phyloP scores from a whole-genome alignment of 345 rosid genomes.

The Eucalyptus marginata region DNA sequence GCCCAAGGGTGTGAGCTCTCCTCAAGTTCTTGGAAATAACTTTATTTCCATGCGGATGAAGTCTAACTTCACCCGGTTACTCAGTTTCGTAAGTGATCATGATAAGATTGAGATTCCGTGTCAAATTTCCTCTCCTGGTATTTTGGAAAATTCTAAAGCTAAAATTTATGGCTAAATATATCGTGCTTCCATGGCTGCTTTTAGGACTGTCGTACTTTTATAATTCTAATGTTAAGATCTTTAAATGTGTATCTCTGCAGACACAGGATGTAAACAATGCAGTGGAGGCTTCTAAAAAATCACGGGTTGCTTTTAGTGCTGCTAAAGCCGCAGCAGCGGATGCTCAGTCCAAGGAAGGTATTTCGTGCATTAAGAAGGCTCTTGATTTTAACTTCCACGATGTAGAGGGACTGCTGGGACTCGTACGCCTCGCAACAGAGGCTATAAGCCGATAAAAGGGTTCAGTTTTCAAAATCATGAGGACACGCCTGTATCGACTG shows the following conservation, averaged over 20 bases:
- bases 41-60: constrained; percentile 56
- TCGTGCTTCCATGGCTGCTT: not conserved
- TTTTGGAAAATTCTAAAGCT: not conserved
- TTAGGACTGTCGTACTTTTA: not conserved
- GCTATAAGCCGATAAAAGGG: constrained; percentile 46
- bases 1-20: constrained; percentile 63
- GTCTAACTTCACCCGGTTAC: constrained; percentile 45
- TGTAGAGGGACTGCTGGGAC: constrained; percentile 60
- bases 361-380: constrained; percentile 60
- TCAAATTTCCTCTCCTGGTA: not conserved
- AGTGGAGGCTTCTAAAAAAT: constrained; percentile 96
- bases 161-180: not conserved
- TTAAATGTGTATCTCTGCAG: constrained; percentile 30
- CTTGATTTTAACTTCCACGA: constrained; percentile 96
- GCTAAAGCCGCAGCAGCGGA: constrained; percentile 40
- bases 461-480: not conserved
- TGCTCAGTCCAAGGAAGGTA: constrained; percentile 41
- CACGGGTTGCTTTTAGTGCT: constrained; percentile 54
- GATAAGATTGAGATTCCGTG: not conserved
- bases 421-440: constrained; percentile 79
- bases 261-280: constrained; percentile 69
- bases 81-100: constrained; percentile 61
- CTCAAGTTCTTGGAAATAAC: constrained; percentile 67
- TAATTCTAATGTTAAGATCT: not conserved
- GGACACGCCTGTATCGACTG: not conserved